phyloP scores from a whole-genome alignment of 2,329 filamentous ascomycete species.

The Ceratocystis lukuohia region DNA sequence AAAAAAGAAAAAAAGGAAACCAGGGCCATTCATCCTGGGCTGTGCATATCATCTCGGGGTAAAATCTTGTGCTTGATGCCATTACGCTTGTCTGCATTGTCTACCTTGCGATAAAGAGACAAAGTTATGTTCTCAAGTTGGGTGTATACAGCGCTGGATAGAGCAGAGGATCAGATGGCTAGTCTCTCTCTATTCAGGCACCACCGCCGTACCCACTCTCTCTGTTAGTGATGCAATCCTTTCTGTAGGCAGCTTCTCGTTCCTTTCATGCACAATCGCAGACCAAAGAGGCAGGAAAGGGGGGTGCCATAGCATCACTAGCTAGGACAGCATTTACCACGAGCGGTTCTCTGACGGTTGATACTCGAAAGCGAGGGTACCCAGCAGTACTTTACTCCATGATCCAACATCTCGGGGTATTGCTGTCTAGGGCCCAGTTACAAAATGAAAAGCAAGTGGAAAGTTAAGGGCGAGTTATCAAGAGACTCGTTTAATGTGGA shows the following conservation, averaged over 20 bases:
- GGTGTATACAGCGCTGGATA: not conserved
- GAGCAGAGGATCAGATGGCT: not conserved
- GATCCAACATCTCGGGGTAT: not conserved
- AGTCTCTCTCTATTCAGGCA: not conserved
- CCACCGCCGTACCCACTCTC: not conserved
- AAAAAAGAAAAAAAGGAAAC: not conserved
- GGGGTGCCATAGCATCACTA: not conserved
- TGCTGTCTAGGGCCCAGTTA: not conserved
- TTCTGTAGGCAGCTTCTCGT: not conserved
- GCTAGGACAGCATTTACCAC: not conserved
- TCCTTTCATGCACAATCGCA: not conserved
- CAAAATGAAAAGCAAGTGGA: not conserved
- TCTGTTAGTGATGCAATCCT: not conserved
- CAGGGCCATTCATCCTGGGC: not conserved
- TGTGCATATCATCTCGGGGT: not conserved
- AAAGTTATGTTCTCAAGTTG: not conserved
- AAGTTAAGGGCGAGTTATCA: not conserved
- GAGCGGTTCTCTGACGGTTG: not conserved
- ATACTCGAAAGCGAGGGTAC: not conserved
- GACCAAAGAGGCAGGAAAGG: not conserved
- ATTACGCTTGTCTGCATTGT: constrained; percentile 4
- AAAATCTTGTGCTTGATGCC: not conserved
- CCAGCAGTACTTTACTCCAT: not conserved
- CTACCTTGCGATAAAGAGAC: not conserved
- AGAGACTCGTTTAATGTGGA: constrained; percentile 2